Conservation (phyloP, 768 basidiomycete genomes). For the Peribolospora baueri region DNA sequence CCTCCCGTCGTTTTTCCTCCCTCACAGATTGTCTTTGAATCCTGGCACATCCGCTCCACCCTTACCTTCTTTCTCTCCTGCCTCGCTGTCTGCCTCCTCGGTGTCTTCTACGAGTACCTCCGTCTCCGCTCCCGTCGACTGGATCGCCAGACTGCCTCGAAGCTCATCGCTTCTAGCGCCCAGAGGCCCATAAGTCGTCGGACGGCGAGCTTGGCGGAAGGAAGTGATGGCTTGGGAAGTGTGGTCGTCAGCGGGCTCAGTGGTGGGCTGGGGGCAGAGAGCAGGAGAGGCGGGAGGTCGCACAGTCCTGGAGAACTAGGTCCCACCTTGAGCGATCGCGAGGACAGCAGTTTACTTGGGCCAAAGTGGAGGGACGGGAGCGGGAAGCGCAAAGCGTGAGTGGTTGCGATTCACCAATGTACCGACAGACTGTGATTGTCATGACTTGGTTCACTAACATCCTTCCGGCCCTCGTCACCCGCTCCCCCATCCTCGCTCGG, state of each 20-base stretch:
- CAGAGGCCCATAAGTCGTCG: too few species aligned
- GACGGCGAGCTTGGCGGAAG: too few species aligned
- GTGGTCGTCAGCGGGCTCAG: background rate
- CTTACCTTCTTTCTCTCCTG: conserved; percentile 39
- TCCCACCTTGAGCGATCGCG: too few species aligned
- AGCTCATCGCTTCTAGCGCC: too few species aligned
- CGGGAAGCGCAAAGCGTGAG: background rate
- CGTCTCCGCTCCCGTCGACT: background rate
- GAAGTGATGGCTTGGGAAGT: background rate
- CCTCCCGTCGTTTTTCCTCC: conserved; percentile 31
- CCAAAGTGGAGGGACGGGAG: background rate
- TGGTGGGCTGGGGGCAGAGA: background rate
- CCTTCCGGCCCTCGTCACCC: background rate
- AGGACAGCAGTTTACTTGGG: too few species aligned
- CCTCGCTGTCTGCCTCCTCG: conserved; percentile 37
- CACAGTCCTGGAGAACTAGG: too few species aligned
- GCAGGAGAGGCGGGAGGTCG: background rate
- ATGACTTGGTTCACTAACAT: background rate
- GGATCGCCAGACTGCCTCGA: background rate
- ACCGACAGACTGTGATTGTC: too few species aligned
- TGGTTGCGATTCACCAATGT: background rate
- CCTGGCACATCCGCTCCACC: conserved; percentile 44
- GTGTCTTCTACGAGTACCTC: conserved; percentile 45
- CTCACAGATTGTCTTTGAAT: background rate
- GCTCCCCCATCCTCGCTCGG: background rate